Evolutionary conservation across 2,329 filamentous ascomycete species (phyloP), one percentile per base, ranked within the genome.

Genomic region (Orbilia ellipsospora): DNA sequence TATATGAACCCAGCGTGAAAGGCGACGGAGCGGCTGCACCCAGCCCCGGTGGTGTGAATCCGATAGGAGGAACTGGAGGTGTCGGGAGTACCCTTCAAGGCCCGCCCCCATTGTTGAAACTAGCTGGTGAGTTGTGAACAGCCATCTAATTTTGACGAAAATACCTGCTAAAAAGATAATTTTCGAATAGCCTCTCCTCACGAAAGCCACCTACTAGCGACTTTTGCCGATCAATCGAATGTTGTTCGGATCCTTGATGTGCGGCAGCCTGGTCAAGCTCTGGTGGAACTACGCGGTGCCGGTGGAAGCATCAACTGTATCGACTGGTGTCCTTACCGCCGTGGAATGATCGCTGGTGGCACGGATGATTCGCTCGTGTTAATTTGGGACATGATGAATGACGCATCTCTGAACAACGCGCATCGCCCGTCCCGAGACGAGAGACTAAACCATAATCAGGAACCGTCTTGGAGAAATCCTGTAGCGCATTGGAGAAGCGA

Each of bases 191-290:
- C 94, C 12, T 98, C 94, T 0, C 95, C 95, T 0, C 94, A 98
- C 80, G 95, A 99, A 82, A 91, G 93, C 5, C 94, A 99, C 81
- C 89, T 99, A 40, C 88, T 99, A 42, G 94, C 94, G n/a, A 99
- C 95, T 0, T 98, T 99, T 82, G 94, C 95, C 16, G 90, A 93
- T 80, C 95, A 98, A 81, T 96, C 92, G 2, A 94, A 90, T 80
- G 85, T 96, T 40, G 94, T 99, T 81, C 92, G 95, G 56, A 96
- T 99, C 65, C 89, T 99, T 31, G 95, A 99, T 80, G 94, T 98
- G 2, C 90, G 95, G 57, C 95, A 99, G 83, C 95, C 95, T 0
- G 95, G 95, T 4, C 95, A 97, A 83, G 95, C 95, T 1, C 87
- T 99, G 3, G 88, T 99, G 26, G 95, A 99, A 82, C 89, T 99